phyloP scores from a whole-genome alignment of 805 yeast species.

The Komagataella populi region DNA sequence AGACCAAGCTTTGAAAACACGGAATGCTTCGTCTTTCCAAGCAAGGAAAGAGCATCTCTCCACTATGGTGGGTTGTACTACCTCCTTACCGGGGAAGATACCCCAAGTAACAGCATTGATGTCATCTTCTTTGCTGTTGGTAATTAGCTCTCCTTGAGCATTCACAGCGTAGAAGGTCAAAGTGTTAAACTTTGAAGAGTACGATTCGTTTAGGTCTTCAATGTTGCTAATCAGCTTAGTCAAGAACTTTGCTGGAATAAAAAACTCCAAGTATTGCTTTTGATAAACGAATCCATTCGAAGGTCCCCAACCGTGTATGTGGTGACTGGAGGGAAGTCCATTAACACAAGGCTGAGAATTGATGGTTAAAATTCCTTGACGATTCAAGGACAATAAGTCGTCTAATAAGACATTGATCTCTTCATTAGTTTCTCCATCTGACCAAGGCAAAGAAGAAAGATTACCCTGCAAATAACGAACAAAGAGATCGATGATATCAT shows the following conservation, averaged over 20 bases:
- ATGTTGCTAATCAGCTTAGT: conserved; percentile 26
- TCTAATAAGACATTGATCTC: conserved; percentile 56
- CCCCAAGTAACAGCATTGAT: conserved; percentile 99
- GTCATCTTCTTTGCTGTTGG: conserved; percentile 63
- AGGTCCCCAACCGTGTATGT: conserved; percentile 91
- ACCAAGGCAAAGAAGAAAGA: conserved; percentile 79
- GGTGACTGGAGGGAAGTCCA: conserved; percentile 60
- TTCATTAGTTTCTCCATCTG: conserved; percentile 74
- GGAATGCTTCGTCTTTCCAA: conserved; percentile 92
- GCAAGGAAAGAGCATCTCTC: conserved; percentile 87
- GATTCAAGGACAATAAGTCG: conserved; percentile 50
- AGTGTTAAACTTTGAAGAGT: conserved; percentile 21
- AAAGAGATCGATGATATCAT: conserved; percentile 52
- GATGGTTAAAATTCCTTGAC: conserved; percentile 60
- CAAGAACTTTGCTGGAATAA: conserved; percentile 45
- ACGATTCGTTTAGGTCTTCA: conserved; percentile 23
- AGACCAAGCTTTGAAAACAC: conserved; percentile 75
- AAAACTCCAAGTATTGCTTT: conserved; percentile 82
- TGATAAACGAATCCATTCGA: conserved; percentile 85
- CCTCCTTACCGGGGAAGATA: conserved; percentile 90
- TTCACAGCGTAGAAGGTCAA: conserved; percentile 72
- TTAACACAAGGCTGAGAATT: conserved; percentile 93
- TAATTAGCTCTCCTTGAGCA: conserved; percentile 37
- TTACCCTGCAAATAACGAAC: conserved; percentile 60
- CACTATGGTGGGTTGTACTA: conserved; percentile 90